Evolutionary conservation across 768 basidiomycete species (phyloP), one percentile per base, ranked within the genome.

Genomic region (Mycena pura): DNA sequence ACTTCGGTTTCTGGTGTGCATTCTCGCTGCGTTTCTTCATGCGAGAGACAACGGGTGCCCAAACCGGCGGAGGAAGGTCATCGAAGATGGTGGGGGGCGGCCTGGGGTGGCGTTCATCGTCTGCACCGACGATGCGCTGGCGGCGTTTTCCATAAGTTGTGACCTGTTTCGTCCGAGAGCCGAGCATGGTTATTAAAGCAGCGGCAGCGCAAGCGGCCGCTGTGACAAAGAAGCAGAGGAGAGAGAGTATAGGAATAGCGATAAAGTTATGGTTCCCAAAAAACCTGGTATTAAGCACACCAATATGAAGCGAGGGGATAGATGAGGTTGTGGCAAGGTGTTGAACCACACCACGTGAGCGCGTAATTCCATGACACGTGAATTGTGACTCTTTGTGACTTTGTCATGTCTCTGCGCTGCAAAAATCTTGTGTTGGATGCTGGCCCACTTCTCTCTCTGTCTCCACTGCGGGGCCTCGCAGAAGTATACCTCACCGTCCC

Each of bases 391-490:
- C 24, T 41, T 41, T 41, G 9, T 41, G 38, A 11, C 38, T n/a
- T 9, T 7, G 28, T 36, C 45, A 53, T 63, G 62, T 28, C 62
- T 45, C 80, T 80, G 14, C 83, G 81, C 57, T 92, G 91, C 76
- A 89, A 85, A 72, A 86, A 85, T 62, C 85, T 99, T 14, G 89
- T 99, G 7, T 87, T 99, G 47, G 96, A 99, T 84, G 91, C 96
- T 0, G 95, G 95, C 2, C 96, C 96, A 3, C 80, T 98, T 0
- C 87, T 99, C 4, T 93, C 94, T 3, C 80, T 96, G 3, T 90
- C 91, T 0, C 94, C 96, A 0, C 83, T 99, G 9, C 84, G 93
- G n/a, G 94, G 95, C 11, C 78, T 99, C 25, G 93, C 97, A 19
- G 83, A 90, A 65, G 86, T 85, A 31, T 99, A 91, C 73, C 77